These are phyloP conservation scores for Sphaerostilbella broomeana DNA, from an alignment of 2,329 filamentous ascomycete species.

Conservation along the genomic window DNA sequence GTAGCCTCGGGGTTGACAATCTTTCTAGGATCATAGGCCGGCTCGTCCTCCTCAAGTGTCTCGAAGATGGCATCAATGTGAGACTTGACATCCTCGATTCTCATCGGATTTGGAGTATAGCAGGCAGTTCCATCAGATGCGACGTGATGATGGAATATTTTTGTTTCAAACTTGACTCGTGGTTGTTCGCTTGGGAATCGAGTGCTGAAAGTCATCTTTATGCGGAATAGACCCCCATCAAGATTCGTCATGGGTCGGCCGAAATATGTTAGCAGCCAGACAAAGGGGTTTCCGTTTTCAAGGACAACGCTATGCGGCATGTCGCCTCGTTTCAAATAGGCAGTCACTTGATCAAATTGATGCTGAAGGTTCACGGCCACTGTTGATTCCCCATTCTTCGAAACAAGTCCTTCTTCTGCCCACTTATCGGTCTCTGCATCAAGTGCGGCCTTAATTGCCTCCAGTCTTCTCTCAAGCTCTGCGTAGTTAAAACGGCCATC, in stretches of 20 bases:
- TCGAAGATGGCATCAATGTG: constrained; percentile 81
- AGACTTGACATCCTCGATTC: constrained; percentile 67
- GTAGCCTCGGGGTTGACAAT: constrained; percentile 81
- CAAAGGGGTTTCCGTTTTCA: constrained; percentile 76
- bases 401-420: constrained; percentile 59
- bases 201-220: constrained; percentile 73
- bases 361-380: constrained; percentile 76
- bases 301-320: constrained; percentile 70
- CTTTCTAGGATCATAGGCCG: constrained; percentile 83
- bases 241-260: constrained; percentile 88
- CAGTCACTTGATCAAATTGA: constrained; percentile 76
- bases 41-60: constrained; percentile 78
- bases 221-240: constrained; percentile 81
- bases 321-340: constrained; percentile 65
- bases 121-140: constrained; percentile 74
- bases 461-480: constrained; percentile 62
- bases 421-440: constrained; percentile 66
- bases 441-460: constrained; percentile 61
- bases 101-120: constrained; percentile 59
- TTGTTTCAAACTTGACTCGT: constrained; percentile 71
- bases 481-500: constrained; percentile 78
- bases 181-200: constrained; percentile 86
- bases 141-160: constrained; percentile 83
- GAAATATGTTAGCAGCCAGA: constrained; percentile 85
- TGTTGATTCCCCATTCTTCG: constrained; percentile 60